These are phyloP conservation scores for Candida ipomoeae DNA, from an alignment of 805 yeast species.

Conservation along the genomic window DNA sequence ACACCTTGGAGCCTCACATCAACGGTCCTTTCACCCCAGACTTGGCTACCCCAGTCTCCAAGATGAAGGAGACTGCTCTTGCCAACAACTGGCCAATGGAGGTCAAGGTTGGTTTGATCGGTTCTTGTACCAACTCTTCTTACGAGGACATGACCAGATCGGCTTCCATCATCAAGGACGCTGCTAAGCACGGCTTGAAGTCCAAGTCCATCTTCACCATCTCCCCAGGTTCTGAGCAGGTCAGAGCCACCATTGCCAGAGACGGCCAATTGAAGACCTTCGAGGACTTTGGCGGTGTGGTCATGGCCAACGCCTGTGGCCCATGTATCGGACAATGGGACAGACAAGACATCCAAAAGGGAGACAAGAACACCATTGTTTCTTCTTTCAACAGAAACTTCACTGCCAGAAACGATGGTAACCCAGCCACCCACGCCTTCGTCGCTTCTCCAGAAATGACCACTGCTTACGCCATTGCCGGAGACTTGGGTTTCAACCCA, in stretches of 20 bases:
- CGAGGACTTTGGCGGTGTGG: constrained; percentile 88
- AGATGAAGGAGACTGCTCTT: constrained; percentile 77
- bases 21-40: constrained; percentile 99
- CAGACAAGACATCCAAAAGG: constrained; percentile 86
- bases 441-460: constrained; percentile 96
- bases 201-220: constrained; percentile 90
- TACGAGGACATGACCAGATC: constrained; percentile 98
- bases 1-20: constrained; percentile 88
- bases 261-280: constrained; percentile 90
- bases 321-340: constrained; percentile 99
- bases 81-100: constrained; percentile 89
- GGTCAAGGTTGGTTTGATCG: constrained; percentile 92
- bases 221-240: constrained; percentile 98
- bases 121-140: constrained; percentile 98
- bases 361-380: constrained; percentile 93
- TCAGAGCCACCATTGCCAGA: constrained; percentile 95
- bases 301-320: constrained; percentile 97
- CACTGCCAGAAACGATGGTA: constrained; percentile 97
- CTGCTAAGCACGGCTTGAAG: constrained; percentile 85
- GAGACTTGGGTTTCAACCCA: constrained; percentile 96
- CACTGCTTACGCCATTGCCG: constrained; percentile 93
- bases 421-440: constrained; percentile 95
- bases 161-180: constrained; percentile 87
- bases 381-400: constrained; percentile 98
- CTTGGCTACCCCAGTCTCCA: constrained; percentile 90